These are phyloP conservation scores for Linum lewisii DNA, from an alignment of 345 rosid genomes.

Conservation along the genomic window DNA sequence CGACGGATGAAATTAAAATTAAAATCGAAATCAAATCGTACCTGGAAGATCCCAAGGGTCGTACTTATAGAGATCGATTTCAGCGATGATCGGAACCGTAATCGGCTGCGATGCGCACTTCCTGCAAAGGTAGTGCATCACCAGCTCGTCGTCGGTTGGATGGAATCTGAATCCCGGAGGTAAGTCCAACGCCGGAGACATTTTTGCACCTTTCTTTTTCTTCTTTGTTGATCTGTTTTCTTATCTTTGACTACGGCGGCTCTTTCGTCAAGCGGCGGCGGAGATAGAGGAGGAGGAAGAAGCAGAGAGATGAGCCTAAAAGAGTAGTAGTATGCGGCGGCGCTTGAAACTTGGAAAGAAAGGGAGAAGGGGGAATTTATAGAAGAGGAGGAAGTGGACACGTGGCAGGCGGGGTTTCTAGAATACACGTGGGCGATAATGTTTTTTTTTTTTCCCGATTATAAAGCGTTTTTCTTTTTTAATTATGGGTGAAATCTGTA, in stretches of 20 bases:
- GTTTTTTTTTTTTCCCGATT: slow-evolving; percentile 2
- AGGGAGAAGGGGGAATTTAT: slow-evolving; percentile 40
- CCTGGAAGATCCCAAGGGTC: slow-evolving; percentile 96
- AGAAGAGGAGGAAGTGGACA: slow-evolving; percentile 20
- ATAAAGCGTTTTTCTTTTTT: too few relatives aligned
- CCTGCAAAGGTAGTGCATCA: slow-evolving; percentile 74
- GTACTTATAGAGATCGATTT: slow-evolving; percentile 69
- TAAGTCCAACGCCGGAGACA: slow-evolving; percentile 36
- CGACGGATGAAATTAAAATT: neutral
- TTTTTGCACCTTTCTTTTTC: slow-evolving; percentile 15
- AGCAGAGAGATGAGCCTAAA: neutral
- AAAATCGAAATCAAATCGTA: slow-evolving; percentile 8
- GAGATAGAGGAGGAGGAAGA: neutral
- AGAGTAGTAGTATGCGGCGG: slow-evolving; percentile 16
- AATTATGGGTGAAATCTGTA: too few relatives aligned
- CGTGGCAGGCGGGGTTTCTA: slow-evolving; percentile 35
- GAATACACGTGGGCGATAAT: slow-evolving; percentile 35
- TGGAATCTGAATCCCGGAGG: slow-evolving; percentile 95
- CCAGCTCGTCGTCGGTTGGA: slow-evolving; percentile 98
- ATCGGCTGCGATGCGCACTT: slow-evolving; percentile 67
- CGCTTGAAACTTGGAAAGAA: slow-evolving; percentile 52
- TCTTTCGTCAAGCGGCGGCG: neutral
- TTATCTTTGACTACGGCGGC: neutral
- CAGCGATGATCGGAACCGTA: slow-evolving; percentile 65
- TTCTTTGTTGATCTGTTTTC: neutral